These are phyloP conservation scores for Syncephalastrum contaminatum DNA, from an alignment of 371 early-diverging fungal genomes.

Conservation along the genomic window DNA sequence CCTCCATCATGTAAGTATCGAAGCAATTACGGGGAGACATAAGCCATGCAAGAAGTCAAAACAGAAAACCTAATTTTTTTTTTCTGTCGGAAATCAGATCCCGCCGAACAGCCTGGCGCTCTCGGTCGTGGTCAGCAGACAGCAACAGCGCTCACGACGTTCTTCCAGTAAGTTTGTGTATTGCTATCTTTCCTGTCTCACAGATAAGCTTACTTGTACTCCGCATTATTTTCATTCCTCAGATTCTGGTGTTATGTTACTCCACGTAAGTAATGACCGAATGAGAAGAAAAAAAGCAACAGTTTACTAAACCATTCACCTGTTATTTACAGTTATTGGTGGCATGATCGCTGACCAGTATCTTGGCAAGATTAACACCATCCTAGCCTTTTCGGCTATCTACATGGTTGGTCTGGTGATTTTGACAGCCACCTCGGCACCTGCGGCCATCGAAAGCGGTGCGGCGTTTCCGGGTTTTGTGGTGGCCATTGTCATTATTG, in stretches of 20 bases:
- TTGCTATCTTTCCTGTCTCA: background rate
- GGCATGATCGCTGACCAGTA: slow-evolving; percentile 81
- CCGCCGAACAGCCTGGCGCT: slow-evolving; percentile 48
- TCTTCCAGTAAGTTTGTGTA: slow-evolving; percentile 51
- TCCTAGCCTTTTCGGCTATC: slow-evolving; percentile 60
- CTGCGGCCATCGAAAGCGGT: slow-evolving; percentile 51
- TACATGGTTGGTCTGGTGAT: slow-evolving; percentile 74
- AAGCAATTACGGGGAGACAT: background rate
- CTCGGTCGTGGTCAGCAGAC: slow-evolving; percentile 49
- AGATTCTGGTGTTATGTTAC: slow-evolving; percentile 78
- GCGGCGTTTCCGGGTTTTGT: slow-evolving; percentile 67
- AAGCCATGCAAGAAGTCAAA: no score
- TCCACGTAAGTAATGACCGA: slow-evolving; percentile 25
- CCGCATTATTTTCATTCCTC: background rate
- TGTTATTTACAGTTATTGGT: slow-evolving; percentile 45
- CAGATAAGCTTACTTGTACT: background rate
- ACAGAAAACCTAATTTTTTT: slow-evolving; percentile 1
- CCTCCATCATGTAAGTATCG: slow-evolving; percentile 31
- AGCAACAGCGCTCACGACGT: slow-evolving; percentile 71
- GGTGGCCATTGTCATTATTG: slow-evolving; percentile 69
- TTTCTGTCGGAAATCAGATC: slow-evolving; percentile 20
- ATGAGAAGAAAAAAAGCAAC: background rate
- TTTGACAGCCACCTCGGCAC: slow-evolving; percentile 63
- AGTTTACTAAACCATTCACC: background rate
- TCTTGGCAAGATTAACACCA: slow-evolving; percentile 83